Base-by-base conservation (phyloP, 768 basidiomycete species). In the Suillus cothurnatus region DNA sequence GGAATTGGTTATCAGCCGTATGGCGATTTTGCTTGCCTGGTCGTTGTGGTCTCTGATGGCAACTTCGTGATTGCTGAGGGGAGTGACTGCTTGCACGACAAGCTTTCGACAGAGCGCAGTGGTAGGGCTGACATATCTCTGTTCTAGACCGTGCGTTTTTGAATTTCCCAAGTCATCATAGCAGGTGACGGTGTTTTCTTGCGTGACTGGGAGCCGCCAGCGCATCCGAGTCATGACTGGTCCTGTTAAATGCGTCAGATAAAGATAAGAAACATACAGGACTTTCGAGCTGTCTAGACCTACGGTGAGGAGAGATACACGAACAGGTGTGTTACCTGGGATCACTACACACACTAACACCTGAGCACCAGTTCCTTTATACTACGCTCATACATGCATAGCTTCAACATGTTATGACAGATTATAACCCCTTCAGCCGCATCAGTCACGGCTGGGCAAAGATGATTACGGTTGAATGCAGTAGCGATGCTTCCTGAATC, bases 71-170 rank as follows among this genome's bases (percentile, higher is more conserved):
- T 34, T 43, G 3, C 14, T 32, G n/a, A 12, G 8, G 8, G 68
- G 69, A 12, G 63, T 55, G 38, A 65, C 59, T 12, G 69, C 39
- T 58, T 70, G 70, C 4, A 70, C 21, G 3, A 39, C 7, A 15
- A 70, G 70, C 45, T 32, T 60, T 34, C 63, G 61, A n/a, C 69
- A 70, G 34, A 36, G 1, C 3, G 69, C 69, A 19, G 69, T 70
- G 9, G 57, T 61, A 17, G 70, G 58, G 28, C 69, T 68, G 38
- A 71, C n/a, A 17, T 68, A 71, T 57, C 69, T 61, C 55, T 68
- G 70, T 11, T 71, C 66, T 2, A 4, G 50, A 12, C 60, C 66
- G 28, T 71, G 70, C 0, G 5, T 47, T 26, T 60, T 61, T 23
- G 17, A 45, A 0, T n/a, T 55, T 17, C 38, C 38, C 15, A 41